Percentiles rank a stretch among this genome's conserved stretches.
These are phyloP conservation scores for Umbilicus rupestris DNA, from an alignment of 164 flowering plant genomes.

Conservation along the genomic window DNA sequence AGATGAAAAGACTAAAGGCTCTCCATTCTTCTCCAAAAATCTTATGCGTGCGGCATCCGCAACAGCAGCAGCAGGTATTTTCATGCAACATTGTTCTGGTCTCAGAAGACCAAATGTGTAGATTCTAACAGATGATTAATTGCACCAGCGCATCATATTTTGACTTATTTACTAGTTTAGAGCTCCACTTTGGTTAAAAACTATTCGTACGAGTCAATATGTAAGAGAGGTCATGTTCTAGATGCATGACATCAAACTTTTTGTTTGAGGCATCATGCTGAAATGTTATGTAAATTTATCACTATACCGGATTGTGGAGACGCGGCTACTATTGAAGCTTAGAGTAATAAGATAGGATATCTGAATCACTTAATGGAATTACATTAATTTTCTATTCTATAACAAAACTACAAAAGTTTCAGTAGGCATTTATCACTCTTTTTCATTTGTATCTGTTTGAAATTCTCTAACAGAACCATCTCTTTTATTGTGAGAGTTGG, in stretches of 20 bases:
- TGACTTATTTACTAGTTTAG: not conserved
- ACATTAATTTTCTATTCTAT: too few relatives aligned
- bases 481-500: too few relatives aligned
- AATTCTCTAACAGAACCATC: too few relatives aligned
- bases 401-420: too few relatives aligned
- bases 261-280: not conserved
- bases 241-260: not conserved
- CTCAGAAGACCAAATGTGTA: not conserved
- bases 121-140: not conserved
- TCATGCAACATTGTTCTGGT: not conserved
- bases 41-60: constrained; percentile 15
- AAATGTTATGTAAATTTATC: not conserved
- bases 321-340: not conserved
- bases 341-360: not conserved
- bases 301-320: not conserved
- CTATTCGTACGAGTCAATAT: not conserved
- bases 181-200: not conserved
- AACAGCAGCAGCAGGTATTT: constrained; percentile 29
- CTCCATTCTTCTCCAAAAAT: constrained; percentile 12
- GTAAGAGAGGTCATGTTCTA: not conserved
- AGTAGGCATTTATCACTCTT: too few relatives aligned
- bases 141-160: not conserved
- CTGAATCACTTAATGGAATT: too few relatives aligned
- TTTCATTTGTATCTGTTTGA: too few relatives aligned
- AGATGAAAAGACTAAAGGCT: constrained; percentile 20